phyloP scores from a whole-genome alignment of 495 filamentous ascomycete genomes.

The Aeminium ludgeri region DNA sequence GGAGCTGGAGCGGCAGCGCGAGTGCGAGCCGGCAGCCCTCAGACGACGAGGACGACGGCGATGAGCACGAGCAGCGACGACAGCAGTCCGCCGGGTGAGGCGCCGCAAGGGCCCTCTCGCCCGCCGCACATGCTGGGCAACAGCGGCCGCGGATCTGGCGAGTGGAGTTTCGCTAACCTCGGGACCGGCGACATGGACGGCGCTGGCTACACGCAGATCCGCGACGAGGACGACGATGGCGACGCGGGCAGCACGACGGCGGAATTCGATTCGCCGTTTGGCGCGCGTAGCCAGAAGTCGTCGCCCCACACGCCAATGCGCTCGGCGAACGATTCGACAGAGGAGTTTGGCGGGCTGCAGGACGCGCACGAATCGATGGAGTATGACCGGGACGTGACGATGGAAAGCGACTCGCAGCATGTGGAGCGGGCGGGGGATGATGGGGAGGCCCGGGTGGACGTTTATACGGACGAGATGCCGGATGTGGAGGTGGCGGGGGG shows the following conservation, averaged over 20 bases:
- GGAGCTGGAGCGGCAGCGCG: neutral
- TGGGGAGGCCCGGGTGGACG: no score
- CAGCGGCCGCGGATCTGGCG: neutral
- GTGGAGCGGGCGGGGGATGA: no score
- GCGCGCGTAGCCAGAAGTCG: no score
- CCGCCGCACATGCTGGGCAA: conserved; percentile 1
- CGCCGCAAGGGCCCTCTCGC: conserved; percentile 1
- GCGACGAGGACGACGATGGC: conserved; percentile 1
- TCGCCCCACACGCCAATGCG: no score
- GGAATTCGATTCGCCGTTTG: neutral
- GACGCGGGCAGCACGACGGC: conserved; percentile 3
- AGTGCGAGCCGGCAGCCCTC: conserved; percentile 10
- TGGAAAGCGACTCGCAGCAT: no score
- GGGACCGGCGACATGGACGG: neutral
- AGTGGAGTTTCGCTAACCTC: conserved; percentile 1
- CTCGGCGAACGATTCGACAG: no score
- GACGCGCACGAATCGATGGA: no score
- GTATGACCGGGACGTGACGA: no score
- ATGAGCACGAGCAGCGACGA: conserved; percentile 3
- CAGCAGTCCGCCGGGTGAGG: neutral
- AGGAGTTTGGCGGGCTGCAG: no score
- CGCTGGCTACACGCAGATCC: neutral
- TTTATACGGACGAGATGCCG: no score
- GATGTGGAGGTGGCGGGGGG: no score
- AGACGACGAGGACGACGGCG: conserved; percentile 8